Evolutionary conservation across 1,284 basidiomycete species (phyloP), one percentile per base, ranked within the genome.

Genomic region (Austroboletus olivaceoglutinosus): DNA sequence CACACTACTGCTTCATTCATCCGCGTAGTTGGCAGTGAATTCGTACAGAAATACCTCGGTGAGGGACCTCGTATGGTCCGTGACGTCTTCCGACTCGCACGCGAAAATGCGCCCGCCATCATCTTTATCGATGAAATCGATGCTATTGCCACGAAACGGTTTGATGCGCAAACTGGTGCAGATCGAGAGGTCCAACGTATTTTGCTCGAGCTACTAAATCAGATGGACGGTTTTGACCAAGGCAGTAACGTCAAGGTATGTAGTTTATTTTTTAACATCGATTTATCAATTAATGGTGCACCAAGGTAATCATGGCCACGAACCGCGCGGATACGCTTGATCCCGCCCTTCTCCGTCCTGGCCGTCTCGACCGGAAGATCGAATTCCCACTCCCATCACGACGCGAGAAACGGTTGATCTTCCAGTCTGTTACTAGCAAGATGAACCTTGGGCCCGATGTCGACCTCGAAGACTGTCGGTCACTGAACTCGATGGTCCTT

Each of bases 201-300:
- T 67, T 71, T 99, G 58, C 85, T 99, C n/a, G 97, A 99, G 70
- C 75, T 99, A 54, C 79, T 99, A 55, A 99, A 98, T 69, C 97
- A 99, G 70, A 99, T 99, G 97, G 97, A 99, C 65, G 97, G 97
- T 58, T 99, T 99, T 73, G 97, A 99, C 72, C 97, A 99, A 72
- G 92, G 91, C 7, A 96, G 93, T 69, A 99, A 96, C 63, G 97
- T 99, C 69, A 99, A 99, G 84, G 94, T 92, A 67, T 48, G 72
- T 36, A 18, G 33, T 22, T 52, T 49, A 30, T 50, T 30, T 42
- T 38, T 10, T 18, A 15, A 16, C 33, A 6, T 25, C 18, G 31
- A 48, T 30, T 9, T 21, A 43, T 43, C 30, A 6, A 13, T 39
- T 51, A 23, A 56, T 29, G 18, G 33, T 47, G 34, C 34, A 44